These are phyloP conservation scores for Rubroboletus satanas DNA, from an alignment of 768 basidiomycete genomes.

Conservation along the genomic window DNA sequence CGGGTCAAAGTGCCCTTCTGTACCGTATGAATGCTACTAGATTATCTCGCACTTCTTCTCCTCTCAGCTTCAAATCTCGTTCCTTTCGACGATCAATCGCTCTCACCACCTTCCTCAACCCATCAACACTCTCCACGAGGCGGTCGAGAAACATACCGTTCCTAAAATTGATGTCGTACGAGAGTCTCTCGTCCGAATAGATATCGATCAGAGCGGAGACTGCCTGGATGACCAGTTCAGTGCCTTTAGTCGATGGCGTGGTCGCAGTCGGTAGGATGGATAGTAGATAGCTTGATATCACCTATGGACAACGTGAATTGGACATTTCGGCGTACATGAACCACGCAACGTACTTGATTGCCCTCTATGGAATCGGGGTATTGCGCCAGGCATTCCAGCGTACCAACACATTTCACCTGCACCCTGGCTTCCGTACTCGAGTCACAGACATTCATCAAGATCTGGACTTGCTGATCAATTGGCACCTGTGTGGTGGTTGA, in stretches of 20 bases:
- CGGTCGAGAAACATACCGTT: conserved; percentile 52
- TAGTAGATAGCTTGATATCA: conserved; percentile 64
- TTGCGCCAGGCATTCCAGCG: conserved; percentile 82
- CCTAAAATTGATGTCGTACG: conserved; percentile 81
- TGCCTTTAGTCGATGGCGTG: conserved; percentile 41
- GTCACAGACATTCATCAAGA: conserved; percentile 65
- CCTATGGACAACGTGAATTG: conserved; percentile 32
- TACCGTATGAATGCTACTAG: conserved; percentile 74
- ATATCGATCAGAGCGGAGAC: conserved; percentile 87
- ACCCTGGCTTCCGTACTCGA: conserved; percentile 50
- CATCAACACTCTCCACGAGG: conserved; percentile 57
- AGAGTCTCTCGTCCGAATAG: conserved; percentile 80
- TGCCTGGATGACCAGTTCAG: conserved; percentile 73
- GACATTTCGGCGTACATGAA: neutral
- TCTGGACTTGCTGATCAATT: conserved; percentile 54
- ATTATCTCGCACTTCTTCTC: conserved; percentile 76
- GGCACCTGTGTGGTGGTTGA: conserved; percentile 41
- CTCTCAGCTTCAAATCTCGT: conserved; percentile 59
- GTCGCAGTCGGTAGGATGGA: conserved; percentile 50
- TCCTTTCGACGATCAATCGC: conserved; percentile 65
- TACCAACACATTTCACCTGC: conserved; percentile 77
- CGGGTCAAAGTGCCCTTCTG: conserved; percentile 49
- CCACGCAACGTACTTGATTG: conserved; percentile 39
- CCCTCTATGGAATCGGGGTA: conserved; percentile 56
- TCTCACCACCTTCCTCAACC: conserved; percentile 57